Conservation (phyloP, 345 rosid genomes). For the Sonneratia caseolaris region DNA sequence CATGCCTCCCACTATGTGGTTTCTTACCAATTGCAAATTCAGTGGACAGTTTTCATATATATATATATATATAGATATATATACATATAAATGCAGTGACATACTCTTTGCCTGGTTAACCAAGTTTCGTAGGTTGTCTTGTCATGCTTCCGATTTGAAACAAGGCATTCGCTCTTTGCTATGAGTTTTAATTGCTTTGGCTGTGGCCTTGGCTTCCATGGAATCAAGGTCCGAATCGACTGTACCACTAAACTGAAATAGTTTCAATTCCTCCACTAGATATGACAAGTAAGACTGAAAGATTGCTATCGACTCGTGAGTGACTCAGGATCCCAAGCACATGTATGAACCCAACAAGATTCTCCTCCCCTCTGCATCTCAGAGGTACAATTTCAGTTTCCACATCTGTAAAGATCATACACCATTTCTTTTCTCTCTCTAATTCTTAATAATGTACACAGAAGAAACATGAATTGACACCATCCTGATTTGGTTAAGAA, state of each 20-base stretch:
- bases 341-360: constrained; percentile 3
- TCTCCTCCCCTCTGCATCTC: constrained; percentile 14
- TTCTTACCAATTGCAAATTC: background rate
- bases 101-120: too few species aligned
- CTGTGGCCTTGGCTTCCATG: too few species aligned
- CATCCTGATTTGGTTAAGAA: constrained; percentile 5
- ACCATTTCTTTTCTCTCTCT: background rate
- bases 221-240: too few species aligned
- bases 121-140: too few species aligned
- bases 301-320: too few species aligned
- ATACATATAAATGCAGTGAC: background rate
- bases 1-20: background rate
- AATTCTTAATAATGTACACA: constrained; percentile 39
- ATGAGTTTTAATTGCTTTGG: too few species aligned
- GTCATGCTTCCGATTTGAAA: too few species aligned
- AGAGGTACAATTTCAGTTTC: constrained; percentile 23
- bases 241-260: too few species aligned
- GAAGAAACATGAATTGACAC: background rate
- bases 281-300: too few species aligned
- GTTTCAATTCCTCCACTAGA: too few species aligned
- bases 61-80: background rate
- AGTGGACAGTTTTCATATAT: background rate
- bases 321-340: too few species aligned
- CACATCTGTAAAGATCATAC: constrained; percentile 23
- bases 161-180: too few species aligned